These are phyloP conservation scores for Babesia sp. DNA, from an alignment of 169 alveolate genomes.

Conservation along the genomic window DNA sequence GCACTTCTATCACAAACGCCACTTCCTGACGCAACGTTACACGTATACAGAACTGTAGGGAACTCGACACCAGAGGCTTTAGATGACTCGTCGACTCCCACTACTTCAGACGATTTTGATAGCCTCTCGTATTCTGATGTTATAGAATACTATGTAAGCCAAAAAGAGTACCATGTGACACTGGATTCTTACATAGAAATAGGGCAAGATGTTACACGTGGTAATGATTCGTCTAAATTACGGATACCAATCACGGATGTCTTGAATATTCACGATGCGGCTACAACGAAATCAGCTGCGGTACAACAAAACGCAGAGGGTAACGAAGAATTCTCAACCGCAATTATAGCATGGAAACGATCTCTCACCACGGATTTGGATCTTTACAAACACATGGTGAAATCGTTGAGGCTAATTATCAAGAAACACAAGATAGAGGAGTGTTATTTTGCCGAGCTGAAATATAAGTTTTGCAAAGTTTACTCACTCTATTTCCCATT, in stretches of 20 bases:
- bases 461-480: constrained; percentile 50
- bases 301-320: not conserved
- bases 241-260: constrained; percentile 18
- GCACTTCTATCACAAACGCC: constrained; percentile 43
- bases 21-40: constrained; percentile 46
- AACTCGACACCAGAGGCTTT: not conserved
- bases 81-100: not conserved
- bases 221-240: not conserved
- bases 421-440: constrained; percentile 52
- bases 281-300: not conserved
- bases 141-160: constrained; percentile 35
- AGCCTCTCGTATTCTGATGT: constrained; percentile 45
- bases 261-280: not conserved
- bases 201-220: constrained; percentile 23
- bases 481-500: constrained; percentile 47
- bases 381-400: constrained; percentile 36
- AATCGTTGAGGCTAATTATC: constrained; percentile 34
- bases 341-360: not conserved
- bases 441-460: constrained; percentile 40
- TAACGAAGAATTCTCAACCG: not conserved
- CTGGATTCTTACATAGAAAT: constrained; percentile 44
- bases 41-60: constrained; percentile 1
- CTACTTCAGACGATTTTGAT: not conserved
- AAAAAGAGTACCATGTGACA: constrained; percentile 27
- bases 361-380: not conserved